Conservation (phyloP, 2,329 filamentous ascomycete species). For the Colletotrichum acutatum region DNA sequence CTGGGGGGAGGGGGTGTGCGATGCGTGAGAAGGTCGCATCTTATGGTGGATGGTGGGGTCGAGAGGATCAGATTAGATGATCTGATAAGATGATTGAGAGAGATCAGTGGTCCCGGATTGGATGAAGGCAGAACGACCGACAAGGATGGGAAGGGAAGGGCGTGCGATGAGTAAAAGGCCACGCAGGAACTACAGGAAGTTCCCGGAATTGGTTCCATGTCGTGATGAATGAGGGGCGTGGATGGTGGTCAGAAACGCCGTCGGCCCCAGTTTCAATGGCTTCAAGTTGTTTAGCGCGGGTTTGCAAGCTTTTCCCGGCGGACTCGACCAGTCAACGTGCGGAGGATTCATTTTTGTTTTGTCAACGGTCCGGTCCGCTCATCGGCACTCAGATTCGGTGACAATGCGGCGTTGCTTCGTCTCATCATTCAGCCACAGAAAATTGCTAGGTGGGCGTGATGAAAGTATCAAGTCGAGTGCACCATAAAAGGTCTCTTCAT, state of each 20-base stretch:
- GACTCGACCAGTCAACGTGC: neutral
- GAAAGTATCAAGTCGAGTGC: no score
- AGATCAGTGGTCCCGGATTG: conserved; percentile 17
- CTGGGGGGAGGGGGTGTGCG: neutral
- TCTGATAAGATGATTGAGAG: conserved; percentile 28
- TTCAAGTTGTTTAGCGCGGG: neutral
- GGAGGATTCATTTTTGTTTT: neutral
- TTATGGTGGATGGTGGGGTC: neutral
- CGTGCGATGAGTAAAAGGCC: conserved; percentile 16
- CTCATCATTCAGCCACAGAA: neutral
- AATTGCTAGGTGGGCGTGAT: neutral
- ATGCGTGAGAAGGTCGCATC: neutral
- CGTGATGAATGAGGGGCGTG: neutral
- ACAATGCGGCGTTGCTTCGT: neutral
- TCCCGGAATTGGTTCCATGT: neutral
- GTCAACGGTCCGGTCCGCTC: conserved; percentile 21
- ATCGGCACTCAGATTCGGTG: neutral
- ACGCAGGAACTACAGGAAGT: conserved; percentile 5
- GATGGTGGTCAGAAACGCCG: neutral
- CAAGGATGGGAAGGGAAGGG: neutral
- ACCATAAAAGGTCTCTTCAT: no score
- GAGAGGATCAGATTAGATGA: conserved; percentile 29
- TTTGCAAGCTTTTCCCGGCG: neutral
- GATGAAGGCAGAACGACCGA: neutral
- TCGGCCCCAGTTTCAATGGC: neutral